A percentile compares a stretch with the other conserved stretches of the same genome.
Evolutionary conservation across 2,329 filamentous ascomycete species (phyloP).

Genomic region (Botrytis hyacinthi): DNA sequence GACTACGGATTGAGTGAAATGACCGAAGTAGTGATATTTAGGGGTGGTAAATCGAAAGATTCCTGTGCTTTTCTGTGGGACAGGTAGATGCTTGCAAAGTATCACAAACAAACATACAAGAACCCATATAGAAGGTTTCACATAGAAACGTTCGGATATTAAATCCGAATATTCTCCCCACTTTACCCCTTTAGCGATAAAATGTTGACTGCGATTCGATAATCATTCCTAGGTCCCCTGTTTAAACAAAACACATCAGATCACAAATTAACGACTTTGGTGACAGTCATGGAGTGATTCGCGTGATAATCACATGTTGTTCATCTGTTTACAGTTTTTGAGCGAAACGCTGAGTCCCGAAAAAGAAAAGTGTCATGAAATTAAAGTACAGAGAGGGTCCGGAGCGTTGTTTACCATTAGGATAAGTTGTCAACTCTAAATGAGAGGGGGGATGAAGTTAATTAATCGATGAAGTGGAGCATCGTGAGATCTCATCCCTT

Average conservation of each 20-base stretch:
- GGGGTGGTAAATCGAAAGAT: neutral
- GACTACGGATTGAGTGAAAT: neutral
- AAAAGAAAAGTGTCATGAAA: neutral
- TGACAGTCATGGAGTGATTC: neutral
- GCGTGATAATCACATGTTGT: neutral
- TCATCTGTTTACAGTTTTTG: neutral
- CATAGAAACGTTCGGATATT: constrained; percentile 10
- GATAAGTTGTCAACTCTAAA: neutral
- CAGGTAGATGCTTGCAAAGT: neutral
- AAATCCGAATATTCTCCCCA: neutral
- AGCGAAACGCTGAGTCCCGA: constrained; percentile 16
- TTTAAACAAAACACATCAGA: constrained; percentile 8
- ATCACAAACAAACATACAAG: neutral
- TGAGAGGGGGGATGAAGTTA: neutral
- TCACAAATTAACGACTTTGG: constrained; percentile 7
- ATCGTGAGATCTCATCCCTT: neutral
- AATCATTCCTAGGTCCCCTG: neutral
- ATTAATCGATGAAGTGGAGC: constrained; percentile 10
- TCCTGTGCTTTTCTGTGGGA: neutral
- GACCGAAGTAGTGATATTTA: neutral
- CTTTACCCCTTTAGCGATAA: constrained; percentile 11
- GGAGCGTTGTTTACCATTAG: neutral
- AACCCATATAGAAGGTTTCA: neutral
- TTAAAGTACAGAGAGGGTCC: constrained; percentile 4
- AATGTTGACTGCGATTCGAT: neutral